phyloP scores from a whole-genome alignment of 805 yeast species.

The Ogataea paraovalis region DNA sequence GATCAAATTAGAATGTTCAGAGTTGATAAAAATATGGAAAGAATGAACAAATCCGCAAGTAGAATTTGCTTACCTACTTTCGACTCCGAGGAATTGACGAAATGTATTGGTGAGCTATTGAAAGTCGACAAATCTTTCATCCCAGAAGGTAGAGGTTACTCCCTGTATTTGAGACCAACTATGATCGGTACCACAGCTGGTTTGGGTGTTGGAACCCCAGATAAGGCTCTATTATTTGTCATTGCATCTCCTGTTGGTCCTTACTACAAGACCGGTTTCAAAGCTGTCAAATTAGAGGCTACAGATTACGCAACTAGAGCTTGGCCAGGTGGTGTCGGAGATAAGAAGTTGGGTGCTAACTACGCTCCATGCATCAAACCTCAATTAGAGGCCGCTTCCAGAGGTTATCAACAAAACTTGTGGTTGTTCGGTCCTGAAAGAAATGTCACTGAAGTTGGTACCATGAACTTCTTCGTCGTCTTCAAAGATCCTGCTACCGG shows the following conservation, averaged over 20 bases:
- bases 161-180: constrained; percentile 91
- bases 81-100: constrained; percentile 71
- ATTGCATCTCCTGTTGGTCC: constrained; percentile 98
- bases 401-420: constrained; percentile 93
- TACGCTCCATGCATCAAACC: constrained; percentile 95
- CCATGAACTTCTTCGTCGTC: constrained; percentile 92
- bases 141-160: constrained; percentile 84
- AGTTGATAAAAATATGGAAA: constrained; percentile 84
- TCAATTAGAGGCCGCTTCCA: constrained; percentile 80
- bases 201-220: constrained; percentile 83
- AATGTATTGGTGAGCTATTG: constrained; percentile 72
- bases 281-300: constrained; percentile 91
- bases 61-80: constrained; percentile 88
- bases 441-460: constrained; percentile 92
- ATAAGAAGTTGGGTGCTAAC: constrained; percentile 94
- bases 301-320: constrained; percentile 96
- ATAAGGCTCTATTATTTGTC: constrained; percentile 75
- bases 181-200: constrained; percentile 89
- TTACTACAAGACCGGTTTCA: constrained; percentile 91
- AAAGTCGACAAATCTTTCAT: constrained; percentile 72
- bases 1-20: constrained; percentile 80
- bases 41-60: constrained; percentile 85
- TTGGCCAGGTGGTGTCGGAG: constrained; percentile 99
- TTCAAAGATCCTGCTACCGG: constrained; percentile 74
- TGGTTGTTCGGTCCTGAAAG: constrained; percentile 93